A percentile compares a stretch with the other conserved stretches of the same genome.
These are phyloP conservation scores for Colletotrichum shisoi DNA, from an alignment of 2,329 filamentous ascomycete genomes.

Conservation along the genomic window DNA sequence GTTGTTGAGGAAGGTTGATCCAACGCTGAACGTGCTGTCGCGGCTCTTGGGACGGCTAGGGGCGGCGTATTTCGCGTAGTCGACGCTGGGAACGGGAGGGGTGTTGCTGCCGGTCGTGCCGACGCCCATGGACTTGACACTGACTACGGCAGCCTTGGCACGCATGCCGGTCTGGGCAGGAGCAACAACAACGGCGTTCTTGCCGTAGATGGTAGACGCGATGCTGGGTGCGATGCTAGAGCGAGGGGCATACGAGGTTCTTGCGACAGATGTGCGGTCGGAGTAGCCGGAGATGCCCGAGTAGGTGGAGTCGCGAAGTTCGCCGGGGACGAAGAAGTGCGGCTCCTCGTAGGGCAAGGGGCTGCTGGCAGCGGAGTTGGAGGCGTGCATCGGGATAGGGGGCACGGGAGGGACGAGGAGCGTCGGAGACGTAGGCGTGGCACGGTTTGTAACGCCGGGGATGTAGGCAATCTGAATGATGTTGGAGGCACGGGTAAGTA, in stretches of 20 bases:
- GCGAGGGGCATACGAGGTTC: conserved; percentile 66
- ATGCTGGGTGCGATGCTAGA: conserved; percentile 85
- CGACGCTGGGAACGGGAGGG: conserved; percentile 77
- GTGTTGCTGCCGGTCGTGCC: conserved; percentile 63
- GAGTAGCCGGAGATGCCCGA: conserved; percentile 74
- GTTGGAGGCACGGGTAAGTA: conserved; percentile 94
- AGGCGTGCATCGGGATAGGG: conserved; percentile 78
- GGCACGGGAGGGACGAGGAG: conserved; percentile 90
- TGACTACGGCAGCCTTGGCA: conserved; percentile 90
- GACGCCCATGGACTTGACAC: conserved; percentile 76
- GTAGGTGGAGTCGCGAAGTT: conserved; percentile 90
- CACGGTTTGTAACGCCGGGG: conserved; percentile 92
- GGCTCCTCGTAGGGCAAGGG: conserved; percentile 73
- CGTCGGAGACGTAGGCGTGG: conserved; percentile 80
- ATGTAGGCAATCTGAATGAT: conserved; percentile 99
- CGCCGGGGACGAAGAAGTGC: conserved; percentile 91
- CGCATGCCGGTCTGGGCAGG: conserved; percentile 87
- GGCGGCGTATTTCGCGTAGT: conserved; percentile 67
- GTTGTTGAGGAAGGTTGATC: conserved; percentile 73
- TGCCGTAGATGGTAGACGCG: conserved; percentile 92
- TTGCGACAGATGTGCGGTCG: conserved; percentile 68
- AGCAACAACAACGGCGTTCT: conserved; percentile 82
- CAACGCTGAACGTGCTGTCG: conserved; percentile 70
- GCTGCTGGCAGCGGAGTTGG: conserved; percentile 58
- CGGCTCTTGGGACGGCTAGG: conserved; percentile 60